Evolutionary conservation across 768 basidiomycete genomes (phyloP).

Genomic region (Tulasnella sp.): DNA sequence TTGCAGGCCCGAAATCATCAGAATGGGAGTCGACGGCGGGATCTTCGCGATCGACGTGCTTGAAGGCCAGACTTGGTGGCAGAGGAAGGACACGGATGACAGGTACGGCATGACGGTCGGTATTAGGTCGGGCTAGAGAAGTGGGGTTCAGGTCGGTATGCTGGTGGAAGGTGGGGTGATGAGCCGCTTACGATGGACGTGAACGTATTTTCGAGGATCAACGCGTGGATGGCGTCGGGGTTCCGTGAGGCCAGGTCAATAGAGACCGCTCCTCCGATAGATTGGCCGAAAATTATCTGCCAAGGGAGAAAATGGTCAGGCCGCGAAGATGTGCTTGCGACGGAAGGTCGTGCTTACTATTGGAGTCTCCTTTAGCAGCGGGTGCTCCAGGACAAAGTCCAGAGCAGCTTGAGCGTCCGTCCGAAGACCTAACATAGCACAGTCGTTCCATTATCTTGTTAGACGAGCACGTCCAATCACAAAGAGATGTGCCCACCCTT

Average conservation of each 20-base stretch:
- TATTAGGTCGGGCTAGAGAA: slow-evolving; percentile 25
- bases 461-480: too few relatives aligned
- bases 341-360: slow-evolving; percentile 38
- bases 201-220: slow-evolving; percentile 39
- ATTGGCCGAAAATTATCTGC: slow-evolving; percentile 70
- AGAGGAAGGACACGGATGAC: slow-evolving; percentile 27
- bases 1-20: slow-evolving; percentile 30
- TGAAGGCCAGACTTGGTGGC: slow-evolving; percentile 31
- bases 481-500: slow-evolving; percentile 59
- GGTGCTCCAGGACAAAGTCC: slow-evolving; percentile 58
- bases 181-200: slow-evolving; percentile 25
- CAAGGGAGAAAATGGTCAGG: slow-evolving; percentile 19
- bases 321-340: neutral
- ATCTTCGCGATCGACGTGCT: slow-evolving; percentile 23
- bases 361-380: slow-evolving; percentile 49
- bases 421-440: slow-evolving; percentile 45
- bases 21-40: slow-evolving; percentile 26
- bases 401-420: slow-evolving; percentile 68
- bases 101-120: slow-evolving; percentile 30
- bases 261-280: slow-evolving; percentile 86
- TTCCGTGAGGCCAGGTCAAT: slow-evolving; percentile 42
- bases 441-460: too few relatives aligned
- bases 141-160: neutral
- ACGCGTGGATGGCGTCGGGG: slow-evolving; percentile 25
- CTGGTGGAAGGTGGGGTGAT: neutral